phyloP scores from a whole-genome alignment of 179 eudicot species.

The Carnegiea gigantea region DNA sequence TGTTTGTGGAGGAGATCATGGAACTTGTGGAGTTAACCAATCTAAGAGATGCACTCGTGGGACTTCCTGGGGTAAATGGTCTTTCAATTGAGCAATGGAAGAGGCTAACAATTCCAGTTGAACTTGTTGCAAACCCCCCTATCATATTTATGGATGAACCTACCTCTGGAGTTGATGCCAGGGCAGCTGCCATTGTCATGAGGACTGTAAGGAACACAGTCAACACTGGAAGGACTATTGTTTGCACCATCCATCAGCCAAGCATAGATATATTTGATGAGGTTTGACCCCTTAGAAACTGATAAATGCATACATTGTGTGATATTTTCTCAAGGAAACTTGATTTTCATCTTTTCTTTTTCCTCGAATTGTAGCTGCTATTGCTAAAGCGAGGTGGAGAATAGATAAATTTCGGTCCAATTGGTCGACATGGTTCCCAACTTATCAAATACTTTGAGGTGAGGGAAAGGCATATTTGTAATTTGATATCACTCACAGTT shows the following conservation, averaged over 20 bases:
- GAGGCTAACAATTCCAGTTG: constrained; percentile 67
- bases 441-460: constrained; percentile 85
- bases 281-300: constrained; percentile 38
- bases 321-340: neutral
- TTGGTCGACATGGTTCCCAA: constrained; percentile 65
- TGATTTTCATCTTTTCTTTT: neutral
- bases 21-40: constrained; percentile 61
- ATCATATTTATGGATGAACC: constrained; percentile 83
- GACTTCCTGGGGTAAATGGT: constrained; percentile 74
- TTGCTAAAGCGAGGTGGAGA: constrained; percentile 82
- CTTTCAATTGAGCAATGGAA: constrained; percentile 85
- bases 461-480: constrained; percentile 6
- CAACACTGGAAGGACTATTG: constrained; percentile 67
- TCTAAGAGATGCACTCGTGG: constrained; percentile 64
- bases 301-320: neutral
- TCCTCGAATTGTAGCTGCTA: constrained; percentile 51
- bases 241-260: constrained; percentile 77
- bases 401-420: constrained; percentile 75
- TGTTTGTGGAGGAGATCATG: constrained; percentile 75
- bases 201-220: constrained; percentile 70
- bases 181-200: constrained; percentile 90
- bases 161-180: constrained; percentile 85
- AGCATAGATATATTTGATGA: constrained; percentile 91
- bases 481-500: neutral
- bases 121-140: constrained; percentile 69